Conservation (phyloP, 2,329 filamentous ascomycete species). For the Paradendryphiella salina region DNA sequence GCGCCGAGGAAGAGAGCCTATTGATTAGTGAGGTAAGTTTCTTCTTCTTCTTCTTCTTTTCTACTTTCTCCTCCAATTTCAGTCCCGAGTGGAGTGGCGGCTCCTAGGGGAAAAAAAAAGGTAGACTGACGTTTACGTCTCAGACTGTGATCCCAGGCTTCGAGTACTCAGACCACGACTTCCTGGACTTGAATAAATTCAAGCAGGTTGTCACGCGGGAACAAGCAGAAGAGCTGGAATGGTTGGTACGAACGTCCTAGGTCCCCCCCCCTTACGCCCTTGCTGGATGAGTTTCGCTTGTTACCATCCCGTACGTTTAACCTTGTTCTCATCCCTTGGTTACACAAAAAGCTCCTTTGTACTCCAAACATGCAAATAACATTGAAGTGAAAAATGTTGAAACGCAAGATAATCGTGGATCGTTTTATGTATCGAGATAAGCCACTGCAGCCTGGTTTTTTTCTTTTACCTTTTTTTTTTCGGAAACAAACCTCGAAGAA, state of each 20-base stretch:
- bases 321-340: no score
- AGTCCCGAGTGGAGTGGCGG: background rate
- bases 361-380: no score
- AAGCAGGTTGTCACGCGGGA: constrained; percentile 54
- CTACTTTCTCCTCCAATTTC: background rate
- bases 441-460: no score
- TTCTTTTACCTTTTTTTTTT: no score
- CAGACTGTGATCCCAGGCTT: constrained; percentile 68
- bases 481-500: no score
- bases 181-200: constrained; percentile 57
- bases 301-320: no score
- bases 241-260: constrained; percentile 43
- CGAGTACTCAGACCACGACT: constrained; percentile 68
- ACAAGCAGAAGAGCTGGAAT: constrained; percentile 54
- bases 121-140: background rate
- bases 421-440: no score
- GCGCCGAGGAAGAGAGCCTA: constrained; percentile 54
- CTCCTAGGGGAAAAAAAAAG: background rate
- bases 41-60: background rate
- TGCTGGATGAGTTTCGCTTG: no score
- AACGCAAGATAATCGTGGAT: no score
- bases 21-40: constrained; percentile 63
- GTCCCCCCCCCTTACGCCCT: no score
- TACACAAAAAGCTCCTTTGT: no score
- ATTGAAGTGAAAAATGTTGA: no score